Evolutionary conservation across 768 basidiomycete species (phyloP).

Genomic region (Kwoniella bestiolae): DNA sequence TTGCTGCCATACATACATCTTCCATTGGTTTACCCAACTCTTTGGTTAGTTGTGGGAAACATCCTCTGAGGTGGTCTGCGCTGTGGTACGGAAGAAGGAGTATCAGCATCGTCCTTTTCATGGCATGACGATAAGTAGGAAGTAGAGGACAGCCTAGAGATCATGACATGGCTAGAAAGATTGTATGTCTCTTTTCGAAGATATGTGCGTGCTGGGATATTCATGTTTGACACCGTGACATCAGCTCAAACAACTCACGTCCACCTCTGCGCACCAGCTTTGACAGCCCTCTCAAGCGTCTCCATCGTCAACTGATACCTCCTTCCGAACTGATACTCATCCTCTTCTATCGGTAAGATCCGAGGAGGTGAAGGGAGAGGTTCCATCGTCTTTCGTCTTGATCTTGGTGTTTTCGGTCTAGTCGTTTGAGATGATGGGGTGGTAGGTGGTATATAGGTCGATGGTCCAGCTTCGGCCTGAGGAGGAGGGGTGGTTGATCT

Average conservation of each 20-base stretch:
- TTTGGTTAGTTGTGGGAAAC: constrained; percentile 35
- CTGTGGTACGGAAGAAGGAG: neutral
- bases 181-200: too few relatives aligned
- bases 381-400: constrained; percentile 9
- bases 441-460: constrained; percentile 8
- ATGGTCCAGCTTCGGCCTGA: neutral
- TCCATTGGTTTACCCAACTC: constrained; percentile 30
- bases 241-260: too few relatives aligned
- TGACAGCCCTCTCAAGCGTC: constrained; percentile 48
- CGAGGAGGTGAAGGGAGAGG: constrained; percentile 22
- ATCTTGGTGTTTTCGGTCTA: constrained; percentile 20
- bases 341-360: constrained; percentile 6
- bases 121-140: neutral
- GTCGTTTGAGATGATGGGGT: constrained; percentile 10
- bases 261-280: constrained; percentile 53
- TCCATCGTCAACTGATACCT: constrained; percentile 43
- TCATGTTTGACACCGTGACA: too few relatives aligned
- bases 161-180: too few relatives aligned
- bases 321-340: constrained; percentile 39
- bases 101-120: too few relatives aligned
- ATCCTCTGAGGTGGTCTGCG: constrained; percentile 30
- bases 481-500: neutral
- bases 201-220: too few relatives aligned
- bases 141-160: too few relatives aligned
- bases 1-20: constrained; percentile 34